These are phyloP conservation scores for Naganishia vaughanmartiniae DNA, from an alignment of 768 basidiomycete species.

Conservation along the genomic window DNA sequence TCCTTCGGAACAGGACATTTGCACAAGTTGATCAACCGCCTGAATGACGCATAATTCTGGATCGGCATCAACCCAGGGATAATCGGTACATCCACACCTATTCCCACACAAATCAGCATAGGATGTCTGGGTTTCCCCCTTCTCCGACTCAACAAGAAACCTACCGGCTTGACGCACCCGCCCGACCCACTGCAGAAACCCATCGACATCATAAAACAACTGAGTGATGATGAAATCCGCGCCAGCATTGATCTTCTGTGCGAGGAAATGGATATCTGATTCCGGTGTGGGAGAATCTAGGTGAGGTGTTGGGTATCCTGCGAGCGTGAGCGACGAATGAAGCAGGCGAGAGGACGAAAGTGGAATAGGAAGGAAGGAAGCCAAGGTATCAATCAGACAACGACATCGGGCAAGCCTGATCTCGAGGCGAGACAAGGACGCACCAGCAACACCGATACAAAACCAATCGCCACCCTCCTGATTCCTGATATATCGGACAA, in stretches of 20 bases:
- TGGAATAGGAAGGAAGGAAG: too few species aligned
- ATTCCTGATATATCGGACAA: constrained; percentile 89
- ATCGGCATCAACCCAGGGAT: constrained; percentile 98
- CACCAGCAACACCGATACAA: constrained; percentile 92
- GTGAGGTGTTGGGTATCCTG: constrained; percentile 70
- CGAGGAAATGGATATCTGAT: constrained; percentile 62
- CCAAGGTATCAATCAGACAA: too few species aligned
- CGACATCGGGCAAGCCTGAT: too few species aligned
- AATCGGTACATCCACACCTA: constrained; percentile 84
- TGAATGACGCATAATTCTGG: constrained; percentile 90
- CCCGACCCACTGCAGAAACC: constrained; percentile 74
- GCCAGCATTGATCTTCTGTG: constrained; percentile 85
- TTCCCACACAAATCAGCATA: constrained; percentile 6
- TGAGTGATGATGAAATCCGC: constrained; percentile 96
- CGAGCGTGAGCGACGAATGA: background rate
- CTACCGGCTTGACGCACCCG: constrained; percentile 70
- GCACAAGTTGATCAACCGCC: constrained; percentile 84
- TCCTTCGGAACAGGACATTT: constrained; percentile 70
- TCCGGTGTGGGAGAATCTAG: constrained; percentile 55
- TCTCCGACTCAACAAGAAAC: constrained; percentile 35
- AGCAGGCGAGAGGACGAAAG: too few species aligned
- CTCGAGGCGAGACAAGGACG: constrained; percentile 15
- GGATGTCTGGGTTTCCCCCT: background rate
- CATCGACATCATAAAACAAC: constrained; percentile 91
- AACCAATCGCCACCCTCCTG: constrained; percentile 65